Evolutionary conservation across 139 green algal genomes (phyloP).

Genomic region (Bryopsis sp.): DNA sequence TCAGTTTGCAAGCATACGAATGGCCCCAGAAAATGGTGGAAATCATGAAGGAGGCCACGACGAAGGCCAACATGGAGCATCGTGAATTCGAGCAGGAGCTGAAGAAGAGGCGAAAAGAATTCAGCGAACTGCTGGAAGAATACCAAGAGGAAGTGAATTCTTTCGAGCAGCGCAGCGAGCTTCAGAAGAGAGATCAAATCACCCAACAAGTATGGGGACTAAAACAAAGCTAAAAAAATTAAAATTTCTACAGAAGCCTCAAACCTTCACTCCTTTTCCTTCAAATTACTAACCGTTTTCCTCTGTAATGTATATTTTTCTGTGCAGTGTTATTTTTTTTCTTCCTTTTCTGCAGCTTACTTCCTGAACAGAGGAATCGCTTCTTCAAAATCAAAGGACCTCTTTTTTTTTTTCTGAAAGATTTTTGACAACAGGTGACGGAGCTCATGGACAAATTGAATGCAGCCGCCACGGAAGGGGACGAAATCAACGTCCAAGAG

Average conservation of each 20-base stretch:
- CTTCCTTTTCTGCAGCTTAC: too few relatives aligned
- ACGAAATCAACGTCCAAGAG: constrained; percentile 65
- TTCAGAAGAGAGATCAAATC: background rate
- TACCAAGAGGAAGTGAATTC: constrained; percentile 30
- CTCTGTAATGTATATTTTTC: too few relatives aligned
- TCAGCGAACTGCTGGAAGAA: constrained; percentile 43
- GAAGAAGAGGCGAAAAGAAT: constrained; percentile 27
- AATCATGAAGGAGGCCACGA: constrained; percentile 53
- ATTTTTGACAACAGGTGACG: constrained; percentile 31
- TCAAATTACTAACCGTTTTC: too few relatives aligned
- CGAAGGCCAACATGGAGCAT: constrained; percentile 39
- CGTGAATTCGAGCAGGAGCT: constrained; percentile 28
- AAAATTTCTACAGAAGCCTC: too few relatives aligned
- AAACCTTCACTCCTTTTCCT: too few relatives aligned
- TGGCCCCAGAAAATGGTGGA: constrained; percentile 55
- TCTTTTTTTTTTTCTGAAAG: too few relatives aligned
- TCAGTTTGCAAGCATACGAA: constrained; percentile 55
- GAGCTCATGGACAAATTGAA: constrained; percentile 43
- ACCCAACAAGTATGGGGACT: background rate
- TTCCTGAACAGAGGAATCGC: too few relatives aligned
- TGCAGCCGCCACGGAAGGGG: constrained; percentile 38
- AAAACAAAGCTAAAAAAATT: too few relatives aligned
- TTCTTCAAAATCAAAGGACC: too few relatives aligned
- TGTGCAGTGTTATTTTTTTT: too few relatives aligned
- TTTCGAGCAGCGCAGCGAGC: constrained; percentile 13